Conservation (phyloP, 1,284 basidiomycete species). For the Cryptococcus sp. region DNA sequence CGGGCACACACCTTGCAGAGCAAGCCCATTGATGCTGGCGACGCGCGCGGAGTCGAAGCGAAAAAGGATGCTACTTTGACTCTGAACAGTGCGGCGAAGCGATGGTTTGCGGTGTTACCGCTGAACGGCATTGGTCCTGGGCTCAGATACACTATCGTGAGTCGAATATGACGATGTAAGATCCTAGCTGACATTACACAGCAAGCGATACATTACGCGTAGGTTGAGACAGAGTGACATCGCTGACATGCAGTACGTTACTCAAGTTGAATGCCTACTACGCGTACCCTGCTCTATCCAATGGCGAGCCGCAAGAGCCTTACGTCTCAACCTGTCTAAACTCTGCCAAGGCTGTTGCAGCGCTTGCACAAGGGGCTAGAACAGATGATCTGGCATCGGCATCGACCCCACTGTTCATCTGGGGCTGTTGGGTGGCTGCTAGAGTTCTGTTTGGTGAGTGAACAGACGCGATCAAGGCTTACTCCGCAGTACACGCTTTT, state of each 20-base stretch:
- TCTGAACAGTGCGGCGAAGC: constrained; percentile 38
- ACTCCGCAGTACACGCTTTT: constrained; percentile 40
- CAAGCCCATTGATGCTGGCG: constrained; percentile 43
- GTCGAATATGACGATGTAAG: background rate
- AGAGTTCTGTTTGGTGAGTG: constrained; percentile 49
- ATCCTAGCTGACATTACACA: constrained; percentile 16
- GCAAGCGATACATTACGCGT: constrained; percentile 51
- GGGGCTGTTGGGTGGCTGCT: constrained; percentile 52
- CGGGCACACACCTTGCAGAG: constrained; percentile 48
- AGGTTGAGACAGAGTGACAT: constrained; percentile 10
- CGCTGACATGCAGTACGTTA: constrained; percentile 35
- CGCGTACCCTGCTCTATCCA: constrained; percentile 50
- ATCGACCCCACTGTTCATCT: constrained; percentile 49
- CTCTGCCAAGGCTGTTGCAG: constrained; percentile 38
- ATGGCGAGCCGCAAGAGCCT: constrained; percentile 47
- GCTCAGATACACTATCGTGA: constrained; percentile 48
- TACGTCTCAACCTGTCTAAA: constrained; percentile 41
- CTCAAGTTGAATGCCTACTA: constrained; percentile 53
- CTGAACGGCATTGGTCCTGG: constrained; percentile 16
- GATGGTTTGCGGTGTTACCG: constrained; percentile 44
- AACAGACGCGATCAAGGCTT: background rate
- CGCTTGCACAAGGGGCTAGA: constrained; percentile 27
- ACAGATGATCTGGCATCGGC: constrained; percentile 28
- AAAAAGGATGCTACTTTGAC: constrained; percentile 43
- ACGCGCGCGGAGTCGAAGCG: constrained; percentile 42